Conservation (phyloP, 345 rosid genomes). For the Gossypium bickii region DNA sequence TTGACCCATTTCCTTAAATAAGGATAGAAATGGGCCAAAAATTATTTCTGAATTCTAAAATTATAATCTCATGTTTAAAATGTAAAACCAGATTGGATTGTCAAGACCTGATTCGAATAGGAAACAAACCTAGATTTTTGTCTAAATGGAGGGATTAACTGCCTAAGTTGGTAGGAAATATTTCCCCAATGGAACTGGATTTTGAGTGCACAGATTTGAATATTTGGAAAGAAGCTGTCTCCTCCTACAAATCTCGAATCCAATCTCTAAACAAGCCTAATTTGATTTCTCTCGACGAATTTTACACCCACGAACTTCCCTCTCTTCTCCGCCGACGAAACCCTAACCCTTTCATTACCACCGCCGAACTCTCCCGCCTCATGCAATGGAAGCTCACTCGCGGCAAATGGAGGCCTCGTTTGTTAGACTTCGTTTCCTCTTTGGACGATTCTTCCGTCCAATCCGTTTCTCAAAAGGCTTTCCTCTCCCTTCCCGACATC, state of each 20-base stretch:
- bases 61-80: too few species aligned
- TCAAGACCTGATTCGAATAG: too few species aligned
- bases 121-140: too few species aligned
- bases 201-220: slow-evolving; percentile 46
- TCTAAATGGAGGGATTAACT: background rate
- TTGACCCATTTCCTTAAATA: too few species aligned
- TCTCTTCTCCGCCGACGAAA: slow-evolving; percentile 53
- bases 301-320: slow-evolving; percentile 64
- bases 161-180: too few species aligned
- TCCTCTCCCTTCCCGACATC: slow-evolving; percentile 64
- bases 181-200: slow-evolving; percentile 30
- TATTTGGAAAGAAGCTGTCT: slow-evolving; percentile 55
- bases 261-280: slow-evolving; percentile 64
- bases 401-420: slow-evolving; percentile 94
- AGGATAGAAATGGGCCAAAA: too few species aligned
- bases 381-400: slow-evolving; percentile 96
- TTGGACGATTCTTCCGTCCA: slow-evolving; percentile 60
- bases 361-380: slow-evolving; percentile 71
- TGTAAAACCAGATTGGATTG: too few species aligned
- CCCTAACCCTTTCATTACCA: slow-evolving; percentile 76
- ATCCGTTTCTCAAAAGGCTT: slow-evolving; percentile 72
- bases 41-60: too few species aligned
- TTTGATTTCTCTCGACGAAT: slow-evolving; percentile 64
- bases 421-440: slow-evolving; percentile 63
- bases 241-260: slow-evolving; percentile 48